A percentile compares a stretch with the other conserved stretches of the same genome.
phyloP scores from a whole-genome alignment of 768 basidiomycete genomes.

The Tulasnella sp. region DNA sequence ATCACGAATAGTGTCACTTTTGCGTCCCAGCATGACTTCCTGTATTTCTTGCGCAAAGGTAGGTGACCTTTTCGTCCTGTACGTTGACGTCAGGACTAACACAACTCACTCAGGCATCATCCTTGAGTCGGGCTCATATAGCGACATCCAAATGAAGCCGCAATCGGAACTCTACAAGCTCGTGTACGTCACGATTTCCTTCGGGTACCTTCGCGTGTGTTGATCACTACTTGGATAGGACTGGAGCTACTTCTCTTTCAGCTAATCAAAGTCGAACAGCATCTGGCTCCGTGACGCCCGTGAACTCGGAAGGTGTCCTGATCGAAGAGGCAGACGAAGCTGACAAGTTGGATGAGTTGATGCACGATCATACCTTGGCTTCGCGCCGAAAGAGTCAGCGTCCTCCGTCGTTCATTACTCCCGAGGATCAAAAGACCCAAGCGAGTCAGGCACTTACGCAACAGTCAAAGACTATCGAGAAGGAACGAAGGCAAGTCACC shows the following conservation, averaged over 20 bases:
- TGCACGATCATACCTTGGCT: not conserved
- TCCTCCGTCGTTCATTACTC: conserved; percentile 24
- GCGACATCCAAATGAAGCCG: conserved; percentile 42
- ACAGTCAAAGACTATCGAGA: conserved; percentile 21
- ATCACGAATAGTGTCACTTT: conserved; percentile 86
- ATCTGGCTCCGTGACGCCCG: conserved; percentile 43
- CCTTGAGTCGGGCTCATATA: conserved; percentile 59
- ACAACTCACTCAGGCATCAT: conserved; percentile 37
- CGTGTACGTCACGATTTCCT: conserved; percentile 39
- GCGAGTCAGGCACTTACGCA: not conserved
- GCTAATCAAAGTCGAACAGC: conserved; percentile 25
- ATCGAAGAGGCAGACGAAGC: not conserved
- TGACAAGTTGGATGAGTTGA: not conserved
- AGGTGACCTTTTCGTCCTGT: not conserved
- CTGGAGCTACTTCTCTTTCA: conserved; percentile 5
- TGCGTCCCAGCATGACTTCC: conserved; percentile 59
- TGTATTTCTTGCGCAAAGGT: conserved; percentile 66
- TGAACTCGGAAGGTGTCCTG: not conserved
- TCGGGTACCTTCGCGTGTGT: not conserved
- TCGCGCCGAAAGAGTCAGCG: conserved; percentile 19
- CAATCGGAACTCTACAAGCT: conserved; percentile 62
- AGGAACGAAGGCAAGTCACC: conserved; percentile 27
- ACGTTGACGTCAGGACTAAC: not conserved
- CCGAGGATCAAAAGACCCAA: conserved; percentile 19
- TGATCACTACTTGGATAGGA: not conserved